These are phyloP conservation scores for Aphanocladium album DNA, from an alignment of 2,329 filamentous ascomycete species.

Conservation along the genomic window DNA sequence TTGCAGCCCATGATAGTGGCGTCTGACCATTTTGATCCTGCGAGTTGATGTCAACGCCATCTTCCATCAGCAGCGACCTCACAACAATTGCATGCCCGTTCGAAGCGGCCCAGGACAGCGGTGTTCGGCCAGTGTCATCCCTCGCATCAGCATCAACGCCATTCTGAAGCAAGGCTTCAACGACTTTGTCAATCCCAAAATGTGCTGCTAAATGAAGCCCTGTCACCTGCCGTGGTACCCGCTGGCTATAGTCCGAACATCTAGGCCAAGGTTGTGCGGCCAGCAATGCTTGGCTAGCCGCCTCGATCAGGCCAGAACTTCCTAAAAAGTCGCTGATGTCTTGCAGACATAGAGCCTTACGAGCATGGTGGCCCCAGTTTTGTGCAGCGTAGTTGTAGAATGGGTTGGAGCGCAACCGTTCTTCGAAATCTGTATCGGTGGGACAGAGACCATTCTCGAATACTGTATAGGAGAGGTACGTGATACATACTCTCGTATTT, in stretches of 20 bases:
- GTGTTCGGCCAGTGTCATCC: background rate
- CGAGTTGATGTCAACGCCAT: background rate
- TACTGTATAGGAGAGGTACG: background rate
- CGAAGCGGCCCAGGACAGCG: background rate
- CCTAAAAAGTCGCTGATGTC: background rate
- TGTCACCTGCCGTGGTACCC: background rate
- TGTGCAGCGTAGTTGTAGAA: conserved; percentile 14
- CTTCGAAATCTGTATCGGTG: background rate
- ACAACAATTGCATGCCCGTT: background rate
- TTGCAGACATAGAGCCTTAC: background rate
- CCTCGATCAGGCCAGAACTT: background rate
- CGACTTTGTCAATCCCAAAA: background rate
- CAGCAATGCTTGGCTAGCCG: background rate
- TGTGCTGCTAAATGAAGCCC: background rate
- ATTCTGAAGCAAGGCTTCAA: background rate
- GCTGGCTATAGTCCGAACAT: background rate
- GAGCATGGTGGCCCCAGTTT: conserved; percentile 16
- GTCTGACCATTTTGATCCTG: background rate
- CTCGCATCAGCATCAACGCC: background rate
- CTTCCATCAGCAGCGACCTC: background rate
- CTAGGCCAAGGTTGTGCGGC: background rate
- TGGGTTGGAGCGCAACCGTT: background rate
- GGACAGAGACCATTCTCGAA: background rate
- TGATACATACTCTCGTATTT: background rate
- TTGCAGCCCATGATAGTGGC: background rate